Percentiles rank a stretch among this genome's conserved stretches.
Conservation (phyloP, 192 early-diverging fungal genomes). For the Coemansia sp. region DNA sequence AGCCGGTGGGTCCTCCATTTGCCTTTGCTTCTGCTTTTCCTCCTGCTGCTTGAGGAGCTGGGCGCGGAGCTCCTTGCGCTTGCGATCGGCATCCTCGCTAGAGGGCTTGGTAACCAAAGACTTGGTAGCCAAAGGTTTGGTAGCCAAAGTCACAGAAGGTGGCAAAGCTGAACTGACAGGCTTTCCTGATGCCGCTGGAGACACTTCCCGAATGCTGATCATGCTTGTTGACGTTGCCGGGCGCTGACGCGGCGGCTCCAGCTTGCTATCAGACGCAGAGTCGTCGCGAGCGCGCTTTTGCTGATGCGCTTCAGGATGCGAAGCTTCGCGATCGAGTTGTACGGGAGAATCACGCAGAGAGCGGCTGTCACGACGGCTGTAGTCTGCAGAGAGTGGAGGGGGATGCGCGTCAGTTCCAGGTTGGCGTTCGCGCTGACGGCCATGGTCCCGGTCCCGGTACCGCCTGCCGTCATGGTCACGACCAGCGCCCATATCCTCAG, state of each 20-base stretch:
- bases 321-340: conserved; percentile 15
- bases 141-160: background rate
- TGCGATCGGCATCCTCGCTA: conserved; percentile 35
- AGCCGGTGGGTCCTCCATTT: background rate
- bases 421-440: conserved; percentile 16
- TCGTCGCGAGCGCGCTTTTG: conserved; percentile 28
- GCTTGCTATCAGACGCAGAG: conserved; percentile 1
- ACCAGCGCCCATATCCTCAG: background rate
- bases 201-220: conserved; percentile 1
- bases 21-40: conserved; percentile 44
- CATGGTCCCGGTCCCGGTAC: conserved; percentile 18
- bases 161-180: background rate
- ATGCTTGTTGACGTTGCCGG: conserved; percentile 7
- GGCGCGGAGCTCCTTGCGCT: conserved; percentile 48
- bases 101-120: conserved; percentile 18
- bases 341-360: conserved; percentile 28
- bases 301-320: conserved; percentile 7
- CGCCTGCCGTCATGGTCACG: conserved; percentile 17
- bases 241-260: conserved; percentile 31
- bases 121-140: conserved; percentile 15
- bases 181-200: conserved; percentile 5
- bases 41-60: conserved; percentile 47
- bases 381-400: conserved; percentile 8
- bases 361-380: conserved; percentile 32
- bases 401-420: conserved; percentile 6